Base-by-base conservation (phyloP, 2,329 filamentous ascomycete species). In the Claviceps maximensis region DNA sequence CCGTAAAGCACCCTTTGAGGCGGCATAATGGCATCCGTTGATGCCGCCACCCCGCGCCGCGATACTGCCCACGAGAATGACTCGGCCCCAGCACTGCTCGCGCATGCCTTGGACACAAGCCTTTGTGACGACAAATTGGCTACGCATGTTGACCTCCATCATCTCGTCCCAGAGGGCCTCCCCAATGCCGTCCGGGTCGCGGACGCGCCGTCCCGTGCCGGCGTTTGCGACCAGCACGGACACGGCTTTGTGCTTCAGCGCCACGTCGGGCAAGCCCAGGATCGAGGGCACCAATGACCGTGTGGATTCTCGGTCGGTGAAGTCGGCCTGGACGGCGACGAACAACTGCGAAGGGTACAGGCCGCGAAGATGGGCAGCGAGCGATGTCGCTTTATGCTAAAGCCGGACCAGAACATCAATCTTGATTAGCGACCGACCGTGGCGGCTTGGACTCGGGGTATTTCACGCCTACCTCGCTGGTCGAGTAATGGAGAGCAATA, bases 11-110 rank as follows among this genome's bases (percentile, higher is more conserved):
- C 54, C 54, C 17, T 55, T 55, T 7, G 54, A 55, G 36, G 54
- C 54, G 15, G 54, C 54, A 40, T 55, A 55, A 33, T 55, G 54
- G 19, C 54, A 55, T 9, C 54, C 54, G 21, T 55, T 55, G 31
- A 55, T 33, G 2, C 54, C 54, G 21, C 54, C 47, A 0, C 54
- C 54, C n/a, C 54, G 50, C 21, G 50, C 52, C 10, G 54, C 54
- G 21, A 55, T 53, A 17, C 54, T 55, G 3, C 54, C 54, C 13
- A 55, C 47, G 9, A 55, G 47, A 15, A 55, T 33, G n/a, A 55
- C 44, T 21, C 54, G 51, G 17, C 51, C 54, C 54, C 54, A 55
- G 29, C 15, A 23, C 42, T 55, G 50, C 4, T 1, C 7, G n/a
- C 54, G 54, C 54, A 55, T 55, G 23, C 54, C 54, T 17, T 53